A percentile compares a stretch with the other conserved stretches of the same genome.
These are phyloP conservation scores for Lizanozyma gosingica DNA, from an alignment of 1,139 yeast species.

Conservation along the genomic window DNA sequence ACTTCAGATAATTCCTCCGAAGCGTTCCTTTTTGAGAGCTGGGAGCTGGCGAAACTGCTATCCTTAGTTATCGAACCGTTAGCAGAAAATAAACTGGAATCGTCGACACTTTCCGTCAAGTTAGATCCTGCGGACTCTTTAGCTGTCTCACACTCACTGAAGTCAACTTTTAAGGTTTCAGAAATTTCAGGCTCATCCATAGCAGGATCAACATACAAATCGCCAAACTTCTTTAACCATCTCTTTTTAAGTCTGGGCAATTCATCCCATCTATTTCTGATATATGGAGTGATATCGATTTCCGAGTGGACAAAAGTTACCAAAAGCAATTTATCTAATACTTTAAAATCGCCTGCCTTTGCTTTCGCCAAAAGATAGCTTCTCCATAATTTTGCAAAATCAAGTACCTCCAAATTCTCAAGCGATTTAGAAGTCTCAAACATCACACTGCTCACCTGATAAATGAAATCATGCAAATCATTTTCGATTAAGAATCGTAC, in stretches of 20 bases:
- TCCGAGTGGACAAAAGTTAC: not conserved
- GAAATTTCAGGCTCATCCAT: not conserved
- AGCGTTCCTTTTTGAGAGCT: not conserved
- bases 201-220: not conserved
- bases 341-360: not conserved
- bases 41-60: not conserved
- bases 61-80: not conserved
- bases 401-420: not conserved
- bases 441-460: not conserved
- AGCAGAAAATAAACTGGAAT: not conserved
- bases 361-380: not conserved
- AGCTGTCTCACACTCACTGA: not conserved
- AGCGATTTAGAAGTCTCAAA: not conserved
- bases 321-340: not conserved
- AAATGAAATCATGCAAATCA: not conserved
- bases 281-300: not conserved
- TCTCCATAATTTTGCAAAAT: not conserved
- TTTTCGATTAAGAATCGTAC: not conserved
- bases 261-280: constrained; percentile 1
- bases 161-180: not conserved
- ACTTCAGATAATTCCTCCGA: not conserved
- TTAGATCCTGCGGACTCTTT: not conserved
- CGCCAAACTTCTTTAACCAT: constrained; percentile 1
- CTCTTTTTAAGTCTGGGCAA: constrained; percentile 1
- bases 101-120: no score